These are phyloP conservation scores for Boletus reticulatus DNA, from an alignment of 768 basidiomycete species.

Conservation along the genomic window DNA sequence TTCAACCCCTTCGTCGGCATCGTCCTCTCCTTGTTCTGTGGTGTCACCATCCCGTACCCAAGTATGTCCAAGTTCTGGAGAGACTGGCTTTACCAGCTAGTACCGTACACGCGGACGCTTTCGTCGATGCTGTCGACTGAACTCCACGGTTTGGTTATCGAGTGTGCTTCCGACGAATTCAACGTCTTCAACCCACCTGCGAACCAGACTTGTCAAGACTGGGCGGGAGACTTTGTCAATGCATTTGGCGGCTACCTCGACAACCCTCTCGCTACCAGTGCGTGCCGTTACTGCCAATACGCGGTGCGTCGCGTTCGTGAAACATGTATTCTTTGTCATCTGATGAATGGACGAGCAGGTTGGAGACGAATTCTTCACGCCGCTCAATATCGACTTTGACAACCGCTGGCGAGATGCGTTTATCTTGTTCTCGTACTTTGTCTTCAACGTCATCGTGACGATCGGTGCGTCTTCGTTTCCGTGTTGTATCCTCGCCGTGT, in stretches of 20 bases:
- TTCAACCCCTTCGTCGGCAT: slow-evolving; percentile 75
- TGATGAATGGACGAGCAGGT: slow-evolving; percentile 25
- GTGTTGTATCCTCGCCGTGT: background rate
- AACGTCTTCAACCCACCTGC: slow-evolving; percentile 67
- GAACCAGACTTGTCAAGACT: slow-evolving; percentile 68
- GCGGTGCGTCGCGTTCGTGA: slow-evolving; percentile 23
- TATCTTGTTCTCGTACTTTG: slow-evolving; percentile 61
- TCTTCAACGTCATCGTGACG: slow-evolving; percentile 69
- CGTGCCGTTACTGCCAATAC: slow-evolving; percentile 77
- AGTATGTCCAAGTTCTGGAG: slow-evolving; percentile 66
- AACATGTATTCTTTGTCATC: background rate
- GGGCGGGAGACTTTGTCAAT: slow-evolving; percentile 66
- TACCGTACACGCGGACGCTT: slow-evolving; percentile 68
- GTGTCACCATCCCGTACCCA: slow-evolving; percentile 73
- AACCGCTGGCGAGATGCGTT: slow-evolving; percentile 69
- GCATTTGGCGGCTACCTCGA: slow-evolving; percentile 72
- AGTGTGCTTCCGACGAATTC: slow-evolving; percentile 69
- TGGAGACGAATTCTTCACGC: slow-evolving; percentile 69
- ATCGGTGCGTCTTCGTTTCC: slow-evolving; percentile 37
- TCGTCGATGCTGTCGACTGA: slow-evolving; percentile 77
- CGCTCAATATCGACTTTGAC: slow-evolving; percentile 63
- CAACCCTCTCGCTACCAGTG: slow-evolving; percentile 54
- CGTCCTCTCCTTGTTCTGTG: slow-evolving; percentile 72
- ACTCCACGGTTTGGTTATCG: slow-evolving; percentile 65
- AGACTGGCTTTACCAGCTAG: slow-evolving; percentile 73